Conservation (phyloP, 805 yeast genomes). For the Cyberlindnera galapagoensis region DNA sequence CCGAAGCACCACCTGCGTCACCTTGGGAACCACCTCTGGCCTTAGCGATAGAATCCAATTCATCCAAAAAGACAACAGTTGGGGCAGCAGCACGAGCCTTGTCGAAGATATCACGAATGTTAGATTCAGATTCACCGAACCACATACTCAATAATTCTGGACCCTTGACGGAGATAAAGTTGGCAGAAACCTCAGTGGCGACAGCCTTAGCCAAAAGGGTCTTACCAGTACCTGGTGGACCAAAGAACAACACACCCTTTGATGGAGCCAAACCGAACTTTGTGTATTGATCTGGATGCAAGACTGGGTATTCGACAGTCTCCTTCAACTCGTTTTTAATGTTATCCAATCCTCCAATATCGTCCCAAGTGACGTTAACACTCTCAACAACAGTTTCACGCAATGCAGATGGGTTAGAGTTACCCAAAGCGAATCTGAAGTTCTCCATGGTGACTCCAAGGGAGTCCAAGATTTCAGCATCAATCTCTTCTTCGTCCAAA, state of each 20-base stretch:
- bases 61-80: constrained; percentile 97
- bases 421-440: constrained; percentile 95
- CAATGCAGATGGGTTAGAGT: constrained; percentile 96
- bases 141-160: constrained; percentile 97
- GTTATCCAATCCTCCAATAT: constrained; percentile 96
- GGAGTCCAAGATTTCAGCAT: constrained; percentile 93
- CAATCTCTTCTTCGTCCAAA: constrained; percentile 92
- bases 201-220: constrained; percentile 97
- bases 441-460: constrained; percentile 98
- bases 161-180: constrained; percentile 95
- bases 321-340: constrained; percentile 96
- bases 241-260: constrained; percentile 96
- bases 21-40: constrained; percentile 90
- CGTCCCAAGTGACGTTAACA: constrained; percentile 99
- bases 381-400: constrained; percentile 99
- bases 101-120: constrained; percentile 95
- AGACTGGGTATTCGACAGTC: constrained; percentile 97
- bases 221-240: constrained; percentile 99
- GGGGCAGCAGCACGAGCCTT: constrained; percentile 99
- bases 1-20: constrained; percentile 96
- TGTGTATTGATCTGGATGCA: constrained; percentile 98
- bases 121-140: constrained; percentile 98
- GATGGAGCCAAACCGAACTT: constrained; percentile 98
- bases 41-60: constrained; percentile 95
- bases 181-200: constrained; percentile 98